These are phyloP conservation scores for Pseudocohnilembus persalinus DNA, from an alignment of 169 alveolate genomes.

Conservation along the genomic window DNA sequence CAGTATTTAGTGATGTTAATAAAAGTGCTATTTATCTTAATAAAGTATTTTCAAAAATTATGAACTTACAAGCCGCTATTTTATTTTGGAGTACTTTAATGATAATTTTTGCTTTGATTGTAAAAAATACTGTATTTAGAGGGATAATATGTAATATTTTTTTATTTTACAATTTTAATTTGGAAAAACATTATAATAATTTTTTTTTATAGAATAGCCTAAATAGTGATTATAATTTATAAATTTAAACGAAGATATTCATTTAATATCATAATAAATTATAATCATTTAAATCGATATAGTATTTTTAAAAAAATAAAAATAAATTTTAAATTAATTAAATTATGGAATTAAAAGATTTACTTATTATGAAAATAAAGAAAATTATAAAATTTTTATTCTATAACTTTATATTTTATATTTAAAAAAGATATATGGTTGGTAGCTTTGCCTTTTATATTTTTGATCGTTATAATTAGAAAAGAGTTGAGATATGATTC, in stretches of 20 bases:
- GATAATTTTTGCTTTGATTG: constrained; percentile 39
- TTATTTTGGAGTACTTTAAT: constrained; percentile 44
- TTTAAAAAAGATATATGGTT: constrained; percentile 34
- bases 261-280: no score
- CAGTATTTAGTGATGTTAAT: constrained; percentile 26
- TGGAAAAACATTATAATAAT: no score
- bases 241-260: no score
- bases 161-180: no score
- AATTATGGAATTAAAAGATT: no score
- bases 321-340: no score
- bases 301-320: no score
- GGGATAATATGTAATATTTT: constrained; percentile 38
- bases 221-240: no score
- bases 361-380: not conserved
- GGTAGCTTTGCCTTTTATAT: constrained; percentile 34
- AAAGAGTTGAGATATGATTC: constrained; percentile 46
- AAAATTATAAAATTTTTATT: no score
- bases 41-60: constrained; percentile 17
- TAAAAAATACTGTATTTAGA: constrained; percentile 30
- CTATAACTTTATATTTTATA: no score
- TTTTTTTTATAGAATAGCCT: no score
- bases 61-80: constrained; percentile 33
- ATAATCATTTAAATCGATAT: no score
- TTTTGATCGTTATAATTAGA: constrained; percentile 42
- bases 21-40: constrained; percentile 31